phyloP scores from a whole-genome alignment of 2,329 filamentous ascomycete genomes.

The Chaetomium olivaceum region DNA sequence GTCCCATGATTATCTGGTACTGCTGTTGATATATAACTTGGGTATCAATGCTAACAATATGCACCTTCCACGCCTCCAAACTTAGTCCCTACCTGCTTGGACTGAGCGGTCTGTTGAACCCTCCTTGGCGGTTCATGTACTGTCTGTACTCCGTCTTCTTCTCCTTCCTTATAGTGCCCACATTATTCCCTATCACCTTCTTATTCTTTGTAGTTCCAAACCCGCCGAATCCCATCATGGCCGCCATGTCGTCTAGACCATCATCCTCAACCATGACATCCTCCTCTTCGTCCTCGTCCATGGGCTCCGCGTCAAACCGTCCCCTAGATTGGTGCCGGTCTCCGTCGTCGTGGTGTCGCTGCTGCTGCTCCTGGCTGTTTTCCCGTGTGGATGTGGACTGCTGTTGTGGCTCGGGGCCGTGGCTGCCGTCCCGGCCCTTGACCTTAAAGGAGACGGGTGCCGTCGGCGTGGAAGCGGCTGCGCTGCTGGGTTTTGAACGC shows the following conservation, averaged over 20 bases:
- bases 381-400: slow-evolving; percentile 4
- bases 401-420: slow-evolving; percentile 25
- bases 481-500: slow-evolving; percentile 26
- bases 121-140: slow-evolving; percentile 88
- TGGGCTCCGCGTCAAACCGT: slow-evolving; percentile 34
- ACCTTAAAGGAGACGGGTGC: slow-evolving; percentile 34
- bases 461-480: slow-evolving; percentile 9
- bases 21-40: slow-evolving; percentile 10
- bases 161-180: slow-evolving; percentile 80
- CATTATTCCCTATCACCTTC: slow-evolving; percentile 84
- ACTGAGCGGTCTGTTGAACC: slow-evolving; percentile 78
- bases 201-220: slow-evolving; percentile 88
- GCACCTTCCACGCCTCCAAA: neutral
- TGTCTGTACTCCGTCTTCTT: slow-evolving; percentile 95
- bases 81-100: slow-evolving; percentile 44
- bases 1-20: neutral
- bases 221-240: slow-evolving; percentile 84
- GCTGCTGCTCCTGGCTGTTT: slow-evolving; percentile 8
- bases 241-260: slow-evolving; percentile 71
- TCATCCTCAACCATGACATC: slow-evolving; percentile 62
- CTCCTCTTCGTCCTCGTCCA: slow-evolving; percentile 49
- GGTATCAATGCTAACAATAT: slow-evolving; percentile 25
- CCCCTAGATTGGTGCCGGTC: slow-evolving; percentile 26
- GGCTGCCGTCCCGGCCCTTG: slow-evolving; percentile 27
- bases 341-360: slow-evolving; percentile 17